A percentile compares a stretch with the other conserved stretches of the same genome.
Evolutionary conservation across 176 grass and related monocot genomes (phyloP).

Genomic region (Oropetium thomaeum): DNA sequence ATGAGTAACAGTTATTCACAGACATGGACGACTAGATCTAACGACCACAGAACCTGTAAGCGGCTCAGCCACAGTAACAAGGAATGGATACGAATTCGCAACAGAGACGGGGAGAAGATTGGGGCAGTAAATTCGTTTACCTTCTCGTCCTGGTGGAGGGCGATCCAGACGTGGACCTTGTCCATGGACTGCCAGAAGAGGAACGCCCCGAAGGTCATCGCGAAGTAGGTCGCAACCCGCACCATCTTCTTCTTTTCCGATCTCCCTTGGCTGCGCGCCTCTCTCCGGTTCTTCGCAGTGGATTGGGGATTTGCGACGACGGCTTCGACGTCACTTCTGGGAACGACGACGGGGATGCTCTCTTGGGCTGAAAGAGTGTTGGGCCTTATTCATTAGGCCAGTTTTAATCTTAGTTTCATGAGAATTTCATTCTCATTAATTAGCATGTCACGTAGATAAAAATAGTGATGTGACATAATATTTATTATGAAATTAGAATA

Average conservation of each 20-base stretch:
- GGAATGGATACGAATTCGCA: background rate
- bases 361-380: background rate
- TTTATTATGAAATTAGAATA: too few relatives aligned
- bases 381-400: background rate
- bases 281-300: background rate
- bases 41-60: background rate
- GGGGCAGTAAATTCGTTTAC: constrained; percentile 23
- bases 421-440: too few relatives aligned
- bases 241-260: constrained; percentile 62
- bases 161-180: constrained; percentile 84
- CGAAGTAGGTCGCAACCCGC: constrained; percentile 88
- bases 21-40: constrained; percentile 13
- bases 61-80: background rate
- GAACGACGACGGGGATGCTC: background rate
- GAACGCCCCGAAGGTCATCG: constrained; percentile 85
- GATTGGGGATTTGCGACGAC: constrained; percentile 31
- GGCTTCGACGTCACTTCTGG: background rate
- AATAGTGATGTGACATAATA: too few relatives aligned
- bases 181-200: constrained; percentile 98
- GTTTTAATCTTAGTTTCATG: too few relatives aligned
- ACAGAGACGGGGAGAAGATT: background rate
- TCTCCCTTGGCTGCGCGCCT: background rate
- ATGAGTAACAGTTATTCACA: background rate
- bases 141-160: constrained; percentile 97
- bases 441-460: too few relatives aligned